phyloP scores from a whole-genome alignment of 768 basidiomycete species.

The Hericium coralloides region DNA sequence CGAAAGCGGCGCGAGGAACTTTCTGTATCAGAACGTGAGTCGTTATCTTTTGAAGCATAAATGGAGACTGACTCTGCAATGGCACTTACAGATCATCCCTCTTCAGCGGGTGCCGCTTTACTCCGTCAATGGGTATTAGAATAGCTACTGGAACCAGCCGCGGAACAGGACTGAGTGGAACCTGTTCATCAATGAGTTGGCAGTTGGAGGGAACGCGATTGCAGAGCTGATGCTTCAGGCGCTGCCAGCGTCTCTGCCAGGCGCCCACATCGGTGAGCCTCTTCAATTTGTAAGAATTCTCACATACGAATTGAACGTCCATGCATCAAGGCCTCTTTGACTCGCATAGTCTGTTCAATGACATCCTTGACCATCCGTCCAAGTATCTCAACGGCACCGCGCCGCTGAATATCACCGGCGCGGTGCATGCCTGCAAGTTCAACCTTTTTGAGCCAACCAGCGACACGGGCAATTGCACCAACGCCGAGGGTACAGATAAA shows the following conservation, averaged over 20 bases:
- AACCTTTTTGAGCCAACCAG: conserved; percentile 22
- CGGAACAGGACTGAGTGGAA: conserved; percentile 28
- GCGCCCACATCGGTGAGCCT: conserved; percentile 47
- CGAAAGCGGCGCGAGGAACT: conserved; percentile 51
- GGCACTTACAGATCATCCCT: conserved; percentile 25
- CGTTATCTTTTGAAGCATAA: background rate
- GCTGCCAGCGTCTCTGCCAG: conserved; percentile 21
- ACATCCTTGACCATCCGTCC: background rate
- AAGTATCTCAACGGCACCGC: background rate
- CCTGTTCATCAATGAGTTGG: conserved; percentile 25
- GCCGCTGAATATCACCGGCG: conserved; percentile 29
- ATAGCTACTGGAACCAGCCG: conserved; percentile 23
- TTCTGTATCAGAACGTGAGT: conserved; percentile 60
- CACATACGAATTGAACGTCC: background rate
- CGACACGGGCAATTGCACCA: conserved; percentile 24
- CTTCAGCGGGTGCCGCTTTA: conserved; percentile 23
- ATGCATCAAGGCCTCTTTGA: conserved; percentile 16
- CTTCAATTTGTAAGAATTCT: background rate
- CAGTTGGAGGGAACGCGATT: conserved; percentile 22
- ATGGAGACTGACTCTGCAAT: background rate
- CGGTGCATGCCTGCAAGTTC: conserved; percentile 40
- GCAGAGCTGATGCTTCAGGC: conserved; percentile 18
- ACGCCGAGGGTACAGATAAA: conserved; percentile 31
- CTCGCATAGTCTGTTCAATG: background rate
- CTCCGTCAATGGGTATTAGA: conserved; percentile 22